phyloP scores from a whole-genome alignment of 176 grass and related monocot genomes.

The Musa troglodytarum region DNA sequence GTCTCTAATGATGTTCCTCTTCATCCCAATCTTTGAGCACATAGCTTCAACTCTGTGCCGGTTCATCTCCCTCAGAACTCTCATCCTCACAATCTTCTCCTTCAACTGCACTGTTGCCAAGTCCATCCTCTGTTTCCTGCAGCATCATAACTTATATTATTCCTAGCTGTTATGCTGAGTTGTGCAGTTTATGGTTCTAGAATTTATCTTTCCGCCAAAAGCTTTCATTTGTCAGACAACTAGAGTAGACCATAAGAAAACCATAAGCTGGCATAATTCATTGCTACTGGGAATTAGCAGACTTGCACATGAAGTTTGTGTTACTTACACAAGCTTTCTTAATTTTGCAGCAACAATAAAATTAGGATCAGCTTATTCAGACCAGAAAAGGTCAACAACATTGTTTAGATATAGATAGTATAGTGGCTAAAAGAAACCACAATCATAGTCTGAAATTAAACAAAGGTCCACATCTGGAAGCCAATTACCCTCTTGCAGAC shows the following conservation, averaged over 20 bases:
- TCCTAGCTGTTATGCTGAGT: too few species aligned
- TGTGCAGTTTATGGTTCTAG: too few species aligned
- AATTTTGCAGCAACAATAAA: background rate
- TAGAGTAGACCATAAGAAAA: too few species aligned
- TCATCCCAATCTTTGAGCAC: conserved; percentile 81
- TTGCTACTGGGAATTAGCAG: too few species aligned
- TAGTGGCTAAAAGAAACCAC: background rate
- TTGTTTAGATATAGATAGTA: background rate
- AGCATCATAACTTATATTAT: background rate
- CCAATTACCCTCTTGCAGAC: too few species aligned
- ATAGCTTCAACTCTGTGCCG: conserved; percentile 52
- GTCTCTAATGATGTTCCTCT: conserved; percentile 83
- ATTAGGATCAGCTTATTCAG: background rate
- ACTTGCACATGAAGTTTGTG: background rate
- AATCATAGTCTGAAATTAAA: background rate
- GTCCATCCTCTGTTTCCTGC: conserved; percentile 84
- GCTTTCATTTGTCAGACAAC: too few species aligned
- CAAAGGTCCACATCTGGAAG: background rate
- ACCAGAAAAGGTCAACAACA: background rate
- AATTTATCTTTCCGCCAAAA: too few species aligned
- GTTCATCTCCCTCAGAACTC: conserved; percentile 73
- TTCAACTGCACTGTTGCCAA: conserved; percentile 80
- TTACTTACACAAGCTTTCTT: too few species aligned
- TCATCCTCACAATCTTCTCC: conserved; percentile 76
- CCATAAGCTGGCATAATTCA: too few species aligned